A percentile compares a stretch with the other conserved stretches of the same genome.
Conservation (phyloP, 2,329 filamentous ascomycete species). For the Dothideomycetes sp. region DNA sequence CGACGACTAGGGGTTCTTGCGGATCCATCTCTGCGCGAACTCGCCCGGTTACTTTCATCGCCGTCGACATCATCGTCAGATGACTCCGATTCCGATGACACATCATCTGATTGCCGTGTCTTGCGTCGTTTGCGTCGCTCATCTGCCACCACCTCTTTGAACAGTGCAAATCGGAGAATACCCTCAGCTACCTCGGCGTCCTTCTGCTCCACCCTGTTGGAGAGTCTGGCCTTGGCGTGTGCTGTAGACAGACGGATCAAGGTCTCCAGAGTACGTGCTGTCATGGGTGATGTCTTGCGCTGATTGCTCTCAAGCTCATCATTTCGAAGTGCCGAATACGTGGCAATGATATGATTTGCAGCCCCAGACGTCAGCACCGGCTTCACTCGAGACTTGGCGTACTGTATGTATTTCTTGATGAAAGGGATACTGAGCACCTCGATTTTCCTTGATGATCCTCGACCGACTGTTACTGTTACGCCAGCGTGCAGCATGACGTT, state of each 20-base stretch:
- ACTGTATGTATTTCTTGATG: conserved; percentile 99
- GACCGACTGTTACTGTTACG: conserved; percentile 63
- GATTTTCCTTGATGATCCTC: conserved; percentile 62
- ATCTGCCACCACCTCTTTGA: conserved; percentile 80
- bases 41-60: conserved; percentile 37
- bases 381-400: conserved; percentile 85
- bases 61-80: conserved; percentile 47
- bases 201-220: conserved; percentile 75
- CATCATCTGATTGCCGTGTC: conserved; percentile 49
- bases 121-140: conserved; percentile 77
- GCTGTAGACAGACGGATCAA: conserved; percentile 96
- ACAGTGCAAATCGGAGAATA: conserved; percentile 86
- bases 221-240: conserved; percentile 85
- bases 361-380: conserved; percentile 84
- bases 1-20: background rate
- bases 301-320: conserved; percentile 94
- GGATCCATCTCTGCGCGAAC: background rate
- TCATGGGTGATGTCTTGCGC: conserved; percentile 86
- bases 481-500: conserved; percentile 93
- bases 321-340: conserved; percentile 87
- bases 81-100: conserved; percentile 36
- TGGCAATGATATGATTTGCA: conserved; percentile 79
- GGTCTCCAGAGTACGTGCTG: conserved; percentile 91
- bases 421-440: conserved; percentile 94
- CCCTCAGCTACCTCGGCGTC: conserved; percentile 81